Conservation (phyloP, 306 rosid genomes). For the Purshia tridentata region DNA sequence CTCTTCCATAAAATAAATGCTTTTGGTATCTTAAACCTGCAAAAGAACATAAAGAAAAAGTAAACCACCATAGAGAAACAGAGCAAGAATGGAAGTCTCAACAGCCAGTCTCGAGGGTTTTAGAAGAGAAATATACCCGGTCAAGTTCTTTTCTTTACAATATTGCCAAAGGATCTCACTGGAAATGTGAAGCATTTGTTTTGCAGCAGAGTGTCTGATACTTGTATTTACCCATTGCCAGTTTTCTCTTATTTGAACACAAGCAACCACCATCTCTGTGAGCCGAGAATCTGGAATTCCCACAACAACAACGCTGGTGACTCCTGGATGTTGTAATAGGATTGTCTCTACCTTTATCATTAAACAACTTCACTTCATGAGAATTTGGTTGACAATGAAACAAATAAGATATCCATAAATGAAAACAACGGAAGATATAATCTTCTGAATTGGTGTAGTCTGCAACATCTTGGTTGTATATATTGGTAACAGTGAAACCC, state of each 20-base stretch:
- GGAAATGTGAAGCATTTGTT: constrained; percentile 40
- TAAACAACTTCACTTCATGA: constrained; percentile 13
- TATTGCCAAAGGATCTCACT: constrained; percentile 43
- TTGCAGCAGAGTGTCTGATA: constrained; percentile 22
- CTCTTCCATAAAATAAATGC: constrained; percentile 50
- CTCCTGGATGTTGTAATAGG: constrained; percentile 70
- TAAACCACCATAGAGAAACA: neutral
- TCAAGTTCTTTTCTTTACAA: constrained; percentile 52
- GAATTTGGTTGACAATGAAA: neutral
- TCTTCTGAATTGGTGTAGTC: neutral
- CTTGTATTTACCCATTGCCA: constrained; percentile 59
- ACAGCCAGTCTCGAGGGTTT: neutral
- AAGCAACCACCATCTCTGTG: constrained; percentile 68
- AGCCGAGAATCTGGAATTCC: constrained; percentile 73
- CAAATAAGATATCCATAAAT: neutral
- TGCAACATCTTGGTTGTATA: neutral
- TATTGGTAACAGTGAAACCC: too few relatives aligned
- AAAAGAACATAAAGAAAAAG: constrained; percentile 19
- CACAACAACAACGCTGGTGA: constrained; percentile 50
- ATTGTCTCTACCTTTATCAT: constrained; percentile 64
- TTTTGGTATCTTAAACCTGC: constrained; percentile 87
- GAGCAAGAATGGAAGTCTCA: neutral
- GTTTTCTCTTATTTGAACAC: constrained; percentile 49
- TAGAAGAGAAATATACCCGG: constrained; percentile 44
- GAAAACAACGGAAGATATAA: neutral